Conservation (phyloP, 257 asterid genomes). For the Nemophila menziesii region DNA sequence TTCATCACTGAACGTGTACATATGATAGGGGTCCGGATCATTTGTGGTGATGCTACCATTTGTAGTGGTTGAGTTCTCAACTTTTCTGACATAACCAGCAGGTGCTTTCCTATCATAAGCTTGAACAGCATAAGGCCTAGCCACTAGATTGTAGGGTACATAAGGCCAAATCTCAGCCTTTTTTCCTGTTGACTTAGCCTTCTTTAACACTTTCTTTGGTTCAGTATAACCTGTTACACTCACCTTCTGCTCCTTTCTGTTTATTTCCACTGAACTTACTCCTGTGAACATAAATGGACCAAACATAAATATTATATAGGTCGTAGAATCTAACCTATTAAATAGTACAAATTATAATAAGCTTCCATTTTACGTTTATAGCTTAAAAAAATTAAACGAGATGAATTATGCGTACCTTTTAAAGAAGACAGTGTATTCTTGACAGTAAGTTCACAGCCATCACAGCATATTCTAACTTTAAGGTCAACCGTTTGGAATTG, state of each 20-base stretch:
- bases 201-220: constrained; percentile 49
- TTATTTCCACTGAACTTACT: constrained; percentile 52
- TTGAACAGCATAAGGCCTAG: constrained; percentile 68
- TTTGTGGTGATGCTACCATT: constrained; percentile 19
- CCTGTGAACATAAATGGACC: too few relatives aligned
- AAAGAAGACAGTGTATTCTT: constrained; percentile 64
- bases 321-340: too few relatives aligned
- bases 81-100: constrained; percentile 61
- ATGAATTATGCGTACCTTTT: constrained; percentile 29
- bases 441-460: constrained; percentile 85
- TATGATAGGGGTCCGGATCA: constrained; percentile 62
- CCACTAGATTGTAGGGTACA: constrained; percentile 72
- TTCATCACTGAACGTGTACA: constrained; percentile 71
- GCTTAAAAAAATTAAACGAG: not conserved
- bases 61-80: constrained; percentile 19
- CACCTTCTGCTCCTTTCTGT: constrained; percentile 55
- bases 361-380: not conserved
- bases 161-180: constrained; percentile 90
- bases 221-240: constrained; percentile 50
- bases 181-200: constrained; percentile 54
- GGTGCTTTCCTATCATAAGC: constrained; percentile 89
- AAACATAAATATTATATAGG: too few relatives aligned
- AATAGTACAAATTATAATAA: too few relatives aligned
- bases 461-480: constrained; percentile 89
- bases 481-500: constrained; percentile 60